Conservation (phyloP, 2,329 filamentous ascomycete genomes). For the Talaromyces rugulosus region DNA sequence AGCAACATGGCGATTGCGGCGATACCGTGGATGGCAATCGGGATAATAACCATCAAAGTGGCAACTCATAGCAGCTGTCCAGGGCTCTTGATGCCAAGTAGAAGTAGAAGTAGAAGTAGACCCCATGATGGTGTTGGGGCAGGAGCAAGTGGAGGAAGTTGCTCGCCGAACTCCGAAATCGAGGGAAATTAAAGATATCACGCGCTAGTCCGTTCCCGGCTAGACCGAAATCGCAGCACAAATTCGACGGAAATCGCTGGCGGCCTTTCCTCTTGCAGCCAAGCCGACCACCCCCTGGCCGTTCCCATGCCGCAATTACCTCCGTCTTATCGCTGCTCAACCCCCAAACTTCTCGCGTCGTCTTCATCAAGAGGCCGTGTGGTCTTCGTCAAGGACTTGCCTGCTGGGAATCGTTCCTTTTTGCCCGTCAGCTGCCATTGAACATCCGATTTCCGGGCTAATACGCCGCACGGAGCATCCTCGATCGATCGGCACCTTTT, state of each 20-base stretch:
- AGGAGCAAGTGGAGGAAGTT: background rate
- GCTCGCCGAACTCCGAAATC: background rate
- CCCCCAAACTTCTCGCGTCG: background rate
- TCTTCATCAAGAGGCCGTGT: background rate
- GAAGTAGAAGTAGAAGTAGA: background rate
- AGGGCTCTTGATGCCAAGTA: background rate
- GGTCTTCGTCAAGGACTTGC: background rate
- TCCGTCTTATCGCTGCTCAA: background rate
- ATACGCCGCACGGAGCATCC: background rate
- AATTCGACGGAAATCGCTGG: background rate
- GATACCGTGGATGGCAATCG: background rate
- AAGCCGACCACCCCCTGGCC: slow-evolving; percentile 1
- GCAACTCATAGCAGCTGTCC: background rate
- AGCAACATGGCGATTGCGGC: background rate
- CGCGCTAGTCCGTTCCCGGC: background rate
- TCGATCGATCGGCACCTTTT: background rate
- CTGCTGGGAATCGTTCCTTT: background rate
- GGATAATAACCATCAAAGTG: background rate
- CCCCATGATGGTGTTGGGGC: background rate
- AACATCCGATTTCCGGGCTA: background rate
- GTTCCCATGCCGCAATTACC: background rate
- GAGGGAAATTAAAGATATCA: background rate
- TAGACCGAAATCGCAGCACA: background rate
- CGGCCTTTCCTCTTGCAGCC: slow-evolving; percentile 3
- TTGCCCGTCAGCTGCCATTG: background rate